Percentiles rank a stretch among this genome's conserved stretches.
These are phyloP conservation scores for Coemansia sp. DNA, from an alignment of 192 early-diverging fungal species.

Conservation along the genomic window DNA sequence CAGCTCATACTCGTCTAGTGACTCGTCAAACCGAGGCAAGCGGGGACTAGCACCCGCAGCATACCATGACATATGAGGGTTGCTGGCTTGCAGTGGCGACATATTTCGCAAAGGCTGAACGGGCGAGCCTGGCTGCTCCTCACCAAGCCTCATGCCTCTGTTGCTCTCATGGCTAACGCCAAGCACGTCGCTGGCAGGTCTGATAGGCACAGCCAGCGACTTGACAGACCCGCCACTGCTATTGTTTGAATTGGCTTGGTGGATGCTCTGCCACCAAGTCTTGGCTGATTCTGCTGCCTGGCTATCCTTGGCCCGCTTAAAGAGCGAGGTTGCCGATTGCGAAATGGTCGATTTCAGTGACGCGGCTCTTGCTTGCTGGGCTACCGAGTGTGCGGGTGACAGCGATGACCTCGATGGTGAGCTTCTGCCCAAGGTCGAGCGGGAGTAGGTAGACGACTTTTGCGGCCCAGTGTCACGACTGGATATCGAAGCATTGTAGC, in stretches of 20 bases:
- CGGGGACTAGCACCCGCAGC: not conserved
- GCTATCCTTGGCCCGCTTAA: conserved; percentile 48
- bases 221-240: not conserved
- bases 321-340: conserved; percentile 26
- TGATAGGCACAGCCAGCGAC: not conserved
- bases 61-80: not conserved
- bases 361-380: conserved; percentile 4
- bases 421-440: not conserved
- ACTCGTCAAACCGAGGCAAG: not conserved
- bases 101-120: conserved; percentile 3
- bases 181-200: not conserved
- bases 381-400: conserved; percentile 5
- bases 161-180: not conserved
- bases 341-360: conserved; percentile 35
- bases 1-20: not conserved
- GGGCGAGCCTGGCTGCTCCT: not conserved
- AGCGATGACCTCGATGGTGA: conserved; percentile 6
- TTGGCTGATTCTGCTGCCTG: conserved; percentile 51
- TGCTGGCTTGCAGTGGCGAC: not conserved
- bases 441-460: not conserved
- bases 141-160: not conserved
- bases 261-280: conserved; percentile 50
- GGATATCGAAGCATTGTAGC: conserved; percentile 14
- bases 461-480: conserved; percentile 9
- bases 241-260: conserved; percentile 9